A percentile compares a stretch with the other conserved stretches of the same genome.
These are phyloP conservation scores for Opeltia flavorubescens DNA, from an alignment of 495 filamentous ascomycete genomes.

Conservation along the genomic window DNA sequence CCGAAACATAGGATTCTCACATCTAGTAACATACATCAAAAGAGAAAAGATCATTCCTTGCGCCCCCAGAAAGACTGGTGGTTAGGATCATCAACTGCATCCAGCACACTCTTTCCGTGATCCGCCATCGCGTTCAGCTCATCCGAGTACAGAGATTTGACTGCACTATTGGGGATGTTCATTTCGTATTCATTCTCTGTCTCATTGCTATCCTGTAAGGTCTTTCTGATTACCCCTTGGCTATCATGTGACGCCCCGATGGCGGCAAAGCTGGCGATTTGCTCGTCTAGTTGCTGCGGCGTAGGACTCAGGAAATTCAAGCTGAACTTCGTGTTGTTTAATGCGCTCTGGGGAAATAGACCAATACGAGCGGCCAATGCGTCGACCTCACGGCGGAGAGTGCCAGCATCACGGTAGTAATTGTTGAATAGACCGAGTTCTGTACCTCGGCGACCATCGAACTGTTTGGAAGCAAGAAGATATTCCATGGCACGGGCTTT, in stretches of 20 bases:
- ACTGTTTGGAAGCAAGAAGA: background rate
- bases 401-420: background rate
- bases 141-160: background rate
- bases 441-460: background rate
- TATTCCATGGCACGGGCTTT: conserved; percentile 6
- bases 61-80: too few relatives aligned
- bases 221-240: background rate
- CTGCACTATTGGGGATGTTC: background rate
- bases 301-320: background rate
- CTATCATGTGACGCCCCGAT: background rate
- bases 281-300: background rate
- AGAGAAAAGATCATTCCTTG: too few relatives aligned
- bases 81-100: too few relatives aligned
- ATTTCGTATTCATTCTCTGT: background rate
- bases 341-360: background rate
- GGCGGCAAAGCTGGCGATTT: background rate
- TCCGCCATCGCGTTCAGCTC: background rate
- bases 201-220: background rate
- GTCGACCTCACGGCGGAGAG: background rate
- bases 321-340: conserved; percentile 5
- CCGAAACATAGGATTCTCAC: too few relatives aligned
- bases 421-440: conserved; percentile 4
- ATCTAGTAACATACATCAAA: too few relatives aligned
- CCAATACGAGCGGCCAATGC: conserved; percentile 1
- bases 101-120: background rate